Evolutionary conservation across 805 yeast genomes (phyloP), one percentile per base, ranked within the genome.

Genomic region (Saturnispora sanitii): DNA sequence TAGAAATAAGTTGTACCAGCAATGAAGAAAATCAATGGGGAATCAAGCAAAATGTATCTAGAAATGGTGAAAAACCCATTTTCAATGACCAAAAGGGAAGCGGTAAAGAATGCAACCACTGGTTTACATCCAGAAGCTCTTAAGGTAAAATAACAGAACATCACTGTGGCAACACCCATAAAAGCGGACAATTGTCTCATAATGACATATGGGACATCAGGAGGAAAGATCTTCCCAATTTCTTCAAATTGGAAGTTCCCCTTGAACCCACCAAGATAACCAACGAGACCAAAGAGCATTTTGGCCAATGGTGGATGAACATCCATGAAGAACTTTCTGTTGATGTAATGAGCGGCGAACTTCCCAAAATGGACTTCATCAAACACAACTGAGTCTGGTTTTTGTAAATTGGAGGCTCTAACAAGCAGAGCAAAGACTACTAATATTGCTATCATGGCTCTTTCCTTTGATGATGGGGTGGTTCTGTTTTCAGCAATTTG

Each of bases 311-410:
- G 94, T 26, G 94, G 94, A 58, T 83, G 94, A 42, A 83, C 92
- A 62, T 83, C 94, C 82, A 83, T 78, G 64, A 83, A 83, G 57
- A 70, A 83, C 15, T 63, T 64, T 32, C 87, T 84, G 45, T 67
- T 62, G 43, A 82, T 78, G 66, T 88, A 92, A 64, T 90, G 84
- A 46, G 81, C 71, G 16, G 98, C 95, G 64, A 90, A 92, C n/a
- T 94, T 94, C 42, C 98, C 98, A 54, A 35, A 35, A 61, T 92
- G 98, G 40, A 90, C 97, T 63, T 90, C 98, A 63, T 92, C 98
- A 53, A 92, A 92, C 21, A 92, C 97, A 35, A 92, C 97, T 22
- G 88, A 76, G 52, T 77, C 62, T 30, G 99, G 99, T 46, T 64
- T 55, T 21, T 71, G 65, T 44, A 92, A 65, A 40, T 71, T 65